These are phyloP conservation scores for Ceratocystis albifundus DNA, from an alignment of 2,329 filamentous ascomycete species.

Conservation along the genomic window DNA sequence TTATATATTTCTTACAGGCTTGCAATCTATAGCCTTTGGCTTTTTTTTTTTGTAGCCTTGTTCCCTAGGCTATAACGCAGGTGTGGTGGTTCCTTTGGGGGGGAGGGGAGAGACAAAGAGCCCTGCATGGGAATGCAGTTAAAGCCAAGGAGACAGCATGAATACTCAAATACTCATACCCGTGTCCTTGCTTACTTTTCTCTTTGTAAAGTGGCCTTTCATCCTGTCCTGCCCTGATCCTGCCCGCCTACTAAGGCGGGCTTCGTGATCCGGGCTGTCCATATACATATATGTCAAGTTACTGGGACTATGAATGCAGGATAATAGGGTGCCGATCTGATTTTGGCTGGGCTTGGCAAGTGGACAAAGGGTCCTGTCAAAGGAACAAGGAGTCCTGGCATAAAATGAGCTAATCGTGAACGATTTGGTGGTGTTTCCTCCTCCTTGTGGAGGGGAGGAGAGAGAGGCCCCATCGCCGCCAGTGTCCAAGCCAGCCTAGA, in stretches of 20 bases:
- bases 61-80: not conserved
- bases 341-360: constrained; percentile 5
- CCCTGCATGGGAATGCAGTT: not conserved
- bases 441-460: not conserved
- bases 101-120: not conserved
- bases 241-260: not conserved
- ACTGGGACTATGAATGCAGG: not conserved
- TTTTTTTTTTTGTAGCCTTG: not conserved
- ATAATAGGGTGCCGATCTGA: not conserved
- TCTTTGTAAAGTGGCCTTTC: too few relatives aligned
- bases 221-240: not conserved
- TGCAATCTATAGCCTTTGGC: too few relatives aligned
- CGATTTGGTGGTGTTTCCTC: too few relatives aligned
- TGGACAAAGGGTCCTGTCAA: constrained; percentile 11
- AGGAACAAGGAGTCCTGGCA: not conserved
- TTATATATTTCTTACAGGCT: too few relatives aligned
- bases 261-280: not conserved
- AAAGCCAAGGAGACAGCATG: not conserved
- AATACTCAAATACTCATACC: not conserved
- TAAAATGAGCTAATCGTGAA: too few relatives aligned
- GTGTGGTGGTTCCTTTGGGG: not conserved
- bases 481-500: too few relatives aligned
- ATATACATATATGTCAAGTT: not conserved
- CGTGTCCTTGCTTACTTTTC: too few relatives aligned
- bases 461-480: not conserved